Percentiles rank a stretch among this genome's conserved stretches.
These are phyloP conservation scores for Komagataella pastoris DNA, from an alignment of 805 yeast species.

Conservation along the genomic window DNA sequence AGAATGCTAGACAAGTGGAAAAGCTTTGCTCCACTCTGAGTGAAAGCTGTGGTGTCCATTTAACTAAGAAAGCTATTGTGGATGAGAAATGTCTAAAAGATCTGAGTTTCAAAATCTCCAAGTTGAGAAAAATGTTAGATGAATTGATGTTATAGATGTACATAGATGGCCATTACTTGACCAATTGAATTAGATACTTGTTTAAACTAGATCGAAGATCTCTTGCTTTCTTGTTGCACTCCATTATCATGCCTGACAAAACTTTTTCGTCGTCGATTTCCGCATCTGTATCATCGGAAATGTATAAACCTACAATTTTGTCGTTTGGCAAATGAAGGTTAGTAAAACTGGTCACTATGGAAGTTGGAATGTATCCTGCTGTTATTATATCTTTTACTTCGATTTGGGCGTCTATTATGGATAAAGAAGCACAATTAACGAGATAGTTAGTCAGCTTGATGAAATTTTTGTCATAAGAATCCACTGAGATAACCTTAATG, in stretches of 20 bases:
- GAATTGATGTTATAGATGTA: conserved; percentile 2
- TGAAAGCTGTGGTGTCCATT: conserved; percentile 14
- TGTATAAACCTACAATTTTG: conserved; percentile 7
- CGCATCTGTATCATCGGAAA: not conserved
- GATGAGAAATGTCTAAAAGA: conserved; percentile 21
- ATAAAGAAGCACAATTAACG: conserved; percentile 53
- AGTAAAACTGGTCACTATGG: conserved; percentile 2
- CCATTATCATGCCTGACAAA: conserved; percentile 11
- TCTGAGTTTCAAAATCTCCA: conserved; percentile 13
- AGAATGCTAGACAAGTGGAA: conserved; percentile 9
- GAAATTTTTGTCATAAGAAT: conserved; percentile 18
- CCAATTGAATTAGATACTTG: not conserved
- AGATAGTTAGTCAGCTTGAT: conserved; percentile 24
- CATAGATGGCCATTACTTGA: not conserved
- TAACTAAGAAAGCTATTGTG: conserved; percentile 26
- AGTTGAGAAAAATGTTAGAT: conserved; percentile 13
- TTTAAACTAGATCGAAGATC: not conserved
- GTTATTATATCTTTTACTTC: conserved; percentile 70
- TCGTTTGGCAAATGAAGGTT: conserved; percentile 3
- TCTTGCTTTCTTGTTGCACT: conserved; percentile 7
- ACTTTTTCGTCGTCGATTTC: conserved; percentile 1
- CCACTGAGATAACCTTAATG: conserved; percentile 48
- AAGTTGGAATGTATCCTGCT: conserved; percentile 23
- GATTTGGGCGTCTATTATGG: conserved; percentile 75
- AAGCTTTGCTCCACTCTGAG: conserved; percentile 10